Evolutionary conservation across 2,329 filamentous ascomycete genomes (phyloP), one percentile per base, ranked within the genome.

Genomic region (Dactylellina haptotyla): DNA sequence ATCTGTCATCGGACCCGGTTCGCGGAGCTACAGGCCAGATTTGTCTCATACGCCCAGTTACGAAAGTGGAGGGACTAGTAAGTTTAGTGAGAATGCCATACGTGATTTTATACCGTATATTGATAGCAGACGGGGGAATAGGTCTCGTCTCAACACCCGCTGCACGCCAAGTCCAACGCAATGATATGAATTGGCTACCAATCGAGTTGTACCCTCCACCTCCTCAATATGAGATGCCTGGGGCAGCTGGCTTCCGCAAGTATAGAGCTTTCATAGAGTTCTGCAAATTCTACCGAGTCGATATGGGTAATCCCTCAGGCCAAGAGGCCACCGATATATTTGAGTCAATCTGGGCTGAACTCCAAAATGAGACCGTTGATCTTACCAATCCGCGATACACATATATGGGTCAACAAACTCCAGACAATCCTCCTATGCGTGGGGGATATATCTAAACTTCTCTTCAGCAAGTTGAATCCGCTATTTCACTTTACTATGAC

Each of bases 391-490:
- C 46, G 14, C 20, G 37, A 30, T 54, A 43, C 9, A 1, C 6
- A 4, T 1, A 25, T 10, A 45, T 32, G n/a, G 59, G 59, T 6
- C 45, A 64, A 12, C 12, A 43, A 5, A 16, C 32, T n/a, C 30
- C 30, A 8, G 59, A 26, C 2, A 64, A 30, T 23, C 48, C 46
- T 9, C 23, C 18, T 4, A 12, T 43, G 2, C 34, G 6, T 26
- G 59, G 46, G 14, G 59, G 59, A 6, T 64, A 43, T 41, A 64
- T 64, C 16, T 63, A 53, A 39, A 14, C 32, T 34, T 34, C n/a
- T n/a, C n/a, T n/a, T n/a, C n/a, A n/a, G n/a, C n/a, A n/a, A n/a
- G n/a, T n/a, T n/a, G n/a, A n/a, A n/a, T n/a, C n/a, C n/a, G n/a
- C n/a, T n/a, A n/a, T n/a, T n/a, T n/a, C n/a, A n/a, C n/a, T n/a